Evolutionary conservation across 371 early-diverging fungal genomes (phyloP).

Genomic region (Mortierella sp.): DNA sequence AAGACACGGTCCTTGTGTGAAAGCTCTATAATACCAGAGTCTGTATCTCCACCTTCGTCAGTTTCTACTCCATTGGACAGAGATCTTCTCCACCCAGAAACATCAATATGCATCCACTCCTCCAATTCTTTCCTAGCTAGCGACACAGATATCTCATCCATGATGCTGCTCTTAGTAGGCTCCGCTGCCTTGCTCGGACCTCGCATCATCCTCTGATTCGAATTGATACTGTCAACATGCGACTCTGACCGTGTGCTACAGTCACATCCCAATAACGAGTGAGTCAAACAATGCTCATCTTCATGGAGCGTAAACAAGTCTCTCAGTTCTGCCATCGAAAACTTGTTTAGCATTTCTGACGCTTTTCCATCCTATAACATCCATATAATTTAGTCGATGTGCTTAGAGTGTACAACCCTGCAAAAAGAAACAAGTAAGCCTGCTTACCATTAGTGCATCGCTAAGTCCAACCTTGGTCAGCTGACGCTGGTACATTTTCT

Average conservation of each 20-base stretch:
- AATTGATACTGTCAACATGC: not conserved
- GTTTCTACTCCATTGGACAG: not conserved
- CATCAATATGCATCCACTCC: constrained; percentile 44
- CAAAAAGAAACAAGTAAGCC: not conserved
- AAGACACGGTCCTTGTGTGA: constrained; percentile 8
- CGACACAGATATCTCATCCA: constrained; percentile 16
- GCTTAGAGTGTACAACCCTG: too few species aligned
- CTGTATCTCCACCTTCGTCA: constrained; percentile 62
- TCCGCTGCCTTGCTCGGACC: too few species aligned
- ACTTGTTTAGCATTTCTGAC: constrained; percentile 40
- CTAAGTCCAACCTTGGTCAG: constrained; percentile 65
- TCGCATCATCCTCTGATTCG: not conserved
- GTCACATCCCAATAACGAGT: constrained; percentile 57
- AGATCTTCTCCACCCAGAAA: constrained; percentile 9
- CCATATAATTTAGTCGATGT: not conserved
- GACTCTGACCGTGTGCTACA: constrained; percentile 16
- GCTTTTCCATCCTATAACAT: constrained; percentile 52
- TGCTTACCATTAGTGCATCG: constrained; percentile 61
- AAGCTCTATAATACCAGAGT: constrained; percentile 85
- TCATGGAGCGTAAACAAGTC: constrained; percentile 64
- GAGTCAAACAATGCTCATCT: constrained; percentile 60
- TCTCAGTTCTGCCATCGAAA: constrained; percentile 58
- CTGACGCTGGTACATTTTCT: constrained; percentile 72
- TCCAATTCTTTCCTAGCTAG: constrained; percentile 39
- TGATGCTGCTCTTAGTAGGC: not conserved